Base-by-base conservation (phyloP, 1,284 basidiomycete species). In the Rhizoctonia solani region DNA sequence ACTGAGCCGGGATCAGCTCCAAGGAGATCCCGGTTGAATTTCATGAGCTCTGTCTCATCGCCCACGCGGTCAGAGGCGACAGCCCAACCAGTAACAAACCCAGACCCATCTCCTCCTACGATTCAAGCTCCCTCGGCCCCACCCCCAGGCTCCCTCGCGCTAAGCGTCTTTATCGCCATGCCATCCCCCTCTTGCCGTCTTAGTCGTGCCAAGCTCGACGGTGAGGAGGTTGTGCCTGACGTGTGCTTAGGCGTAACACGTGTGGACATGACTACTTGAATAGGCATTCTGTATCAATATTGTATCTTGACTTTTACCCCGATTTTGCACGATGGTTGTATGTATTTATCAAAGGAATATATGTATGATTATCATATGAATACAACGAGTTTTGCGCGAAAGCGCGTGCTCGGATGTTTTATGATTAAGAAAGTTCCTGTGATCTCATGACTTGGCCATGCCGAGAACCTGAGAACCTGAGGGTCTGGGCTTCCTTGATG, bases 111-210 rank as follows among this genome's bases (percentile, higher is more conserved):
- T 21, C 54, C 39, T 16, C n/a, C 54, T 23, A 11, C 30, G 5
- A 21, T n/a, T n/a, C n/a, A 6, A 11, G 19, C 27, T 32, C 39
- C 14, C 16, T 4, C 25, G 4, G 34, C 16, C 14, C 16, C 59
- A 8, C 29, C 16, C 13, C 29, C 19, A 5, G 42, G 39, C n/a
- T 21, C 29, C 23, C 30, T 61, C 23, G 44, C 37, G 37, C 47
- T 63, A 14, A 52, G 59, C 29, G 59, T 63, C 3, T 52, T 63
- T 30, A 63, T 63, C 34, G n/a, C 59, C 25, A 63, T 63, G 59
- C 59, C 59, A 1, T 63, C 59, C 6, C 49, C 49, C 27, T 34
- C 34, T 34, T 29, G 34, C 27, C 32, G 16, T 19, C 47, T 39
- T 13, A 47, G 21, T 23, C 25, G 14, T 16, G 32, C 19, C 19